phyloP scores from a whole-genome alignment of 306 rosid genomes.

The Argentina anserina region DNA sequence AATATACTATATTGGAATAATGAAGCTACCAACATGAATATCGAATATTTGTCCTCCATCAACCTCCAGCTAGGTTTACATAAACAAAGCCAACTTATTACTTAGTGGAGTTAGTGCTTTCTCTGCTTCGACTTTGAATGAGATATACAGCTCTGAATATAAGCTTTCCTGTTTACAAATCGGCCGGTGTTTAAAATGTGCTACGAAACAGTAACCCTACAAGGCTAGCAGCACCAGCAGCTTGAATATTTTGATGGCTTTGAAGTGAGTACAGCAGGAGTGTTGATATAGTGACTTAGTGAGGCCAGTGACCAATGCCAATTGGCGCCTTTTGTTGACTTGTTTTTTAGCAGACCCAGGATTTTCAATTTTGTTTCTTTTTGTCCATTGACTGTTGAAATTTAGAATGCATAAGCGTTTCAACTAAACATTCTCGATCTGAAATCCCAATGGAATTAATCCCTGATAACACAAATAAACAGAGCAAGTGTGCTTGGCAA shows the following conservation, averaged over 20 bases:
- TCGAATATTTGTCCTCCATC: constrained; percentile 3
- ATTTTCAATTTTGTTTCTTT: background rate
- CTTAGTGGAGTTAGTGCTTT: background rate
- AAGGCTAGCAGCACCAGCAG: background rate
- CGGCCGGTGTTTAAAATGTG: background rate
- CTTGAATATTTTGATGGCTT: background rate
- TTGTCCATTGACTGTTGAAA: background rate
- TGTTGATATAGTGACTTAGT: no score
- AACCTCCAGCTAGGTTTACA: constrained; percentile 2
- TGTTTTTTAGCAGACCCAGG: background rate
- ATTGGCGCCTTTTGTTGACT: background rate
- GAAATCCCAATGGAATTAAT: background rate
- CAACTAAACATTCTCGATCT: background rate
- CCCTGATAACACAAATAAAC: background rate
- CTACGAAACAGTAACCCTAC: background rate
- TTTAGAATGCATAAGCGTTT: background rate
- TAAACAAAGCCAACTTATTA: constrained; percentile 1
- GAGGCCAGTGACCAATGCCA: background rate
- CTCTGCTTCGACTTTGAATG: background rate
- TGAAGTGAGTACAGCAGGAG: background rate
- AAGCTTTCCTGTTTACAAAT: background rate
- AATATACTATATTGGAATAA: background rate
- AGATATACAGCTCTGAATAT: background rate
- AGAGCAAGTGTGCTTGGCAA: background rate
- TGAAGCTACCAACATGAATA: constrained; percentile 8